Evolutionary conservation across 148 eudicot species (phyloP).

Genomic region (Cornus suecica): DNA sequence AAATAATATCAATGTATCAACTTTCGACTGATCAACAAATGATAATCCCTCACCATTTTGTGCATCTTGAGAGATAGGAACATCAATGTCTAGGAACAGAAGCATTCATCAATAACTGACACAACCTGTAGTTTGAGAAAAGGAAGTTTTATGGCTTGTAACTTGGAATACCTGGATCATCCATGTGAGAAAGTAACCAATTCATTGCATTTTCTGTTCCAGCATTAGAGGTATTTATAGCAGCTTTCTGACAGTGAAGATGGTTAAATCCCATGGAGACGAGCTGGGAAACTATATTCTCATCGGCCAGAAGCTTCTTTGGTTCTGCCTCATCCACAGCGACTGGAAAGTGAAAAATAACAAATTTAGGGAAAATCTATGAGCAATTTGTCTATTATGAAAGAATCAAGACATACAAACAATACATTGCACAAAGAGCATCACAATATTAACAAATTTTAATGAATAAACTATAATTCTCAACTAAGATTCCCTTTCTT

Average conservation of each 20-base stretch:
- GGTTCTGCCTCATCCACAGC: slow-evolving; percentile 39
- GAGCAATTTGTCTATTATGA: background rate
- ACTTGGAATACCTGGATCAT: slow-evolving; percentile 72
- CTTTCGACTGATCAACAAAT: slow-evolving; percentile 62
- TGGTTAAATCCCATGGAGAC: slow-evolving; percentile 77
- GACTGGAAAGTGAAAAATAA: slow-evolving; percentile 21
- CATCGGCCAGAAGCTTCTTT: slow-evolving; percentile 40
- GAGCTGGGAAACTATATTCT: slow-evolving; percentile 78
- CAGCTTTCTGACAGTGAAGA: slow-evolving; percentile 84
- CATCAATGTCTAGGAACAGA: slow-evolving; percentile 70
- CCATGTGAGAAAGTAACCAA: slow-evolving; percentile 95
- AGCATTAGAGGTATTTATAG: slow-evolving; percentile 70
- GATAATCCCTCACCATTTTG: slow-evolving; percentile 30
- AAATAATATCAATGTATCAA: slow-evolving; percentile 71
- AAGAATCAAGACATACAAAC: background rate
- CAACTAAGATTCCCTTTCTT: background rate
- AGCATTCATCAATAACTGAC: slow-evolving; percentile 6
- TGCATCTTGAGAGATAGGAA: slow-evolving; percentile 49
- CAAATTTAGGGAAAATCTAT: background rate
- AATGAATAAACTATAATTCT: background rate
- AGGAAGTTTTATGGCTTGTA: background rate
- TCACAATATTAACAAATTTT: no score
- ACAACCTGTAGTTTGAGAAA: background rate
- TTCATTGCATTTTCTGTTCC: slow-evolving; percentile 98
- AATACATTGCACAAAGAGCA: background rate